Evolutionary conservation across 2,329 filamentous ascomycete species (phyloP), one percentile per base, ranked within the genome.

Genomic region (Verticillium klebahnii): DNA sequence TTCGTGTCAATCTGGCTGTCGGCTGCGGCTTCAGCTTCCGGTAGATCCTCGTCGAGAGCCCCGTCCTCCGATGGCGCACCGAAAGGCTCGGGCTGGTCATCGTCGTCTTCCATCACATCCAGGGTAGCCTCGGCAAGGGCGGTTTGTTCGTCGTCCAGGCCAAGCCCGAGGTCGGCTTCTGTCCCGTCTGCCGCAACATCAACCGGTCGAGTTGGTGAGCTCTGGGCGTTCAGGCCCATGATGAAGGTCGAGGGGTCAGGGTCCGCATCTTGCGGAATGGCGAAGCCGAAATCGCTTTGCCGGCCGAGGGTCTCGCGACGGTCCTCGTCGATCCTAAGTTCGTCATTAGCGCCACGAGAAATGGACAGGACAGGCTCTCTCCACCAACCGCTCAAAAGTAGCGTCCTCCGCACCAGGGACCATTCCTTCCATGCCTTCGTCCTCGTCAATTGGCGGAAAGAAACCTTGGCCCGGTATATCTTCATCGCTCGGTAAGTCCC

Each of bases 241-340:
- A 82, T 62, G 54, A 85, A 84, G 0, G 82, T 84, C 29, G 60
- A 59, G 8, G 58, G 15, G 76, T 84, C 67, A 84, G 81, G 56
- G n/a, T 81, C 80, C 9, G 77, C 76, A 9, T 77, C 76, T 0
- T 78, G 70, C 1, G 82, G 82, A 17, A 84, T 76, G 34, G 83
- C 75, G 23, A 85, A 69, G 2, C 78, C 79, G 63, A 86, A 83
- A 56, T 80, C 80, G 63, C 82, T 85, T 34, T 80, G 78, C 11
- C 78, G 75, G 19, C 75, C 67, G 23, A 78, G 62, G 0, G 75
- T 78, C 23, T 75, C 74, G 9, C 75, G 76, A 1, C 71, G 70
- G n/a, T 82, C 80, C 1, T 74, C 73, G 58, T 81, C 78, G 17
- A 72, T 59, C 34, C 63, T 69, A 7, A 2, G 11, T 25, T 52